These are phyloP conservation scores for Castanospermum australe DNA, from an alignment of 306 rosid genomes.

Conservation along the genomic window DNA sequence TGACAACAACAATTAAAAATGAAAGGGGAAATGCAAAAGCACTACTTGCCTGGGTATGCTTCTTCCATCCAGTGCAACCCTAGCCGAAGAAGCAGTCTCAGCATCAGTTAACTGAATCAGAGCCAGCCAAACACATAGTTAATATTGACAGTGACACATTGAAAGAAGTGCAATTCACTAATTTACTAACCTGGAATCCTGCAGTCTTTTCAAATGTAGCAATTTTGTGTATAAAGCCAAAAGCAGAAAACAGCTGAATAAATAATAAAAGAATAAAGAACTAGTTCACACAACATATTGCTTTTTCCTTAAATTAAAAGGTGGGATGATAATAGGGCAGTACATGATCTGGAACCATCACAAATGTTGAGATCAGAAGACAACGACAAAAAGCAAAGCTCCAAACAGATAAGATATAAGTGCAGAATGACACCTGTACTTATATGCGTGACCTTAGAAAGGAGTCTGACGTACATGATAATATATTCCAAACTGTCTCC, in stretches of 20 bases:
- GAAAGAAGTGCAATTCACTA: slow-evolving; percentile 8
- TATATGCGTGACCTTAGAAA: slow-evolving; percentile 80
- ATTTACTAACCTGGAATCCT: slow-evolving; percentile 79
- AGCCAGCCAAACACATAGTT: slow-evolving; percentile 53
- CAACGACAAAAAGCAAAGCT: slow-evolving; percentile 38
- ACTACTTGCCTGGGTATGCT: slow-evolving; percentile 79
- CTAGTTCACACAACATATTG: slow-evolving; percentile 12
- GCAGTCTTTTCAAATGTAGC: slow-evolving; percentile 96
- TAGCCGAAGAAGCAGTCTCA: slow-evolving; percentile 79
- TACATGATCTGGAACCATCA: slow-evolving; percentile 28
- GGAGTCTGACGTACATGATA: slow-evolving; percentile 74
- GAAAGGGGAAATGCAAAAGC: slow-evolving; percentile 4
- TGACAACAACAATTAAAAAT: slow-evolving; percentile 34
- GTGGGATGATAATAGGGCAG: background rate
- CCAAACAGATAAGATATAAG: slow-evolving; percentile 62
- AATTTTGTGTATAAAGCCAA: slow-evolving; percentile 89
- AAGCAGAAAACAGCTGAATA: slow-evolving; percentile 84
- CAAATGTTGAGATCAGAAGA: slow-evolving; percentile 31
- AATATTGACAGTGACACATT: background rate
- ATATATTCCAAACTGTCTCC: slow-evolving; percentile 92
- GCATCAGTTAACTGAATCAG: slow-evolving; percentile 86
- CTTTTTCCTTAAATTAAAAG: background rate
- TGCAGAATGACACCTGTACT: slow-evolving; percentile 93
- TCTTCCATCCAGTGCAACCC: slow-evolving; percentile 92
- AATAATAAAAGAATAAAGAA: slow-evolving; percentile 24